These are phyloP conservation scores for Gnaphalium uliginosum DNA, from an alignment of 129 eudicot genomes.

Conservation along the genomic window DNA sequence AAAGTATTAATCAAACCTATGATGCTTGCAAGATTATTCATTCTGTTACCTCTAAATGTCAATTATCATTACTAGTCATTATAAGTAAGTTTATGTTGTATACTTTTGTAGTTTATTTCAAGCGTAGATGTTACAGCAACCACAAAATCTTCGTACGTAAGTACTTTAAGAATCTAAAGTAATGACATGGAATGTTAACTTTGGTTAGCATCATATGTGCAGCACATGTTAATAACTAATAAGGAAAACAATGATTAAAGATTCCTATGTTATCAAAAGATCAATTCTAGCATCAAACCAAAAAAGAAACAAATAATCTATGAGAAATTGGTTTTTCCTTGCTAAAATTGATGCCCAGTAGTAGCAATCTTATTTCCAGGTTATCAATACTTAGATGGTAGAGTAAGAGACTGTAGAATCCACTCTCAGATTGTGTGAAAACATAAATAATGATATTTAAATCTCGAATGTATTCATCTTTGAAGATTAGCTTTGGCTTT, in stretches of 20 bases:
- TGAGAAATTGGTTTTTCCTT: background rate
- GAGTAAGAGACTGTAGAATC: background rate
- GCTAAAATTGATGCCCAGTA: background rate
- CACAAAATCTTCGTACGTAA: background rate
- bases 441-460: too few relatives aligned
- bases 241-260: background rate
- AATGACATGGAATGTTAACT: background rate
- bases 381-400: background rate
- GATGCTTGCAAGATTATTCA: background rate
- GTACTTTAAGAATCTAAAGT: background rate
- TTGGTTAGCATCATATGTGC: background rate
- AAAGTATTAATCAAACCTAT: background rate
- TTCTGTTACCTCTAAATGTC: background rate
- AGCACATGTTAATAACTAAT: background rate
- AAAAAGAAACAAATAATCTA: background rate
- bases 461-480: background rate
- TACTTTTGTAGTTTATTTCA: background rate
- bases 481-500: background rate
- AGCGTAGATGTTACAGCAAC: background rate
- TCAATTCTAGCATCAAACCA: background rate
- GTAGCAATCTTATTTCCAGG: background rate
- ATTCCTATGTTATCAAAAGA: background rate
- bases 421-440: background rate
- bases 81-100: too few relatives aligned
- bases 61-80: background rate